Base-by-base conservation (phyloP, 768 basidiomycete species). In the Rhodotorula babjevae region DNA sequence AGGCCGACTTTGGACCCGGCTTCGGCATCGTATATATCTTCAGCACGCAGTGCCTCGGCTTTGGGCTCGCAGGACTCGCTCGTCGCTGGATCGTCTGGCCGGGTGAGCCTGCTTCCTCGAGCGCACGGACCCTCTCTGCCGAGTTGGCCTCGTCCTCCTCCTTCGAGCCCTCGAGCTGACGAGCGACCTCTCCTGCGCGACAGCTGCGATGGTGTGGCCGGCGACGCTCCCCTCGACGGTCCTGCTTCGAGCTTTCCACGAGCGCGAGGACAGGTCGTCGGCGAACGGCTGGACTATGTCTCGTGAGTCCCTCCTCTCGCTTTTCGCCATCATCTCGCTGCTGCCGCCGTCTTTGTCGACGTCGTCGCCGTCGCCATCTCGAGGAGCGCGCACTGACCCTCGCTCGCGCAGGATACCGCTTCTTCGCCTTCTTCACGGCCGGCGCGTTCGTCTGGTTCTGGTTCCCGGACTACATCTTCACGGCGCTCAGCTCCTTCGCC, bases 161-260 rank as follows among this genome's bases (percentile, higher is more conserved):
- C n/a, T n/a, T n/a, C n/a, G n/a, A n/a, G n/a, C n/a, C n/a, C n/a
- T n/a, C n/a, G n/a, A n/a, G n/a, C n/a, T n/a, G n/a, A n/a, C n/a
- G n/a, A n/a, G n/a, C 47, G 47, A 3, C 47, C 47, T 47, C 15
- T 4, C 47, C 18, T 47, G 47, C n/a, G n/a, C n/a, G n/a, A n/a
- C 47, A 47, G 95, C 94, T 14, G 90, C 90, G 76, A 93, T 99
- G 92, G 90, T 98, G 55, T 99, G 96, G 96, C 96, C 96, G 12
- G 89, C 91, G 81, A 95, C 95, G 80, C 84, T 99, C 52, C 90
- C 96, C 67, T 88, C 88, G 12, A 95, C 96, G n/a, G 82, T 96
- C 58, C 84, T 99, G 12, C 83, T 98, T 10, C 96, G 98, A 78
- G 96, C 96, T 14, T 95, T 96, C 78, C 93, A 97, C 67, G 92